Base-by-base conservation (phyloP, 441 rosid genomes). In the Bocquillonia castaneifolia region DNA sequence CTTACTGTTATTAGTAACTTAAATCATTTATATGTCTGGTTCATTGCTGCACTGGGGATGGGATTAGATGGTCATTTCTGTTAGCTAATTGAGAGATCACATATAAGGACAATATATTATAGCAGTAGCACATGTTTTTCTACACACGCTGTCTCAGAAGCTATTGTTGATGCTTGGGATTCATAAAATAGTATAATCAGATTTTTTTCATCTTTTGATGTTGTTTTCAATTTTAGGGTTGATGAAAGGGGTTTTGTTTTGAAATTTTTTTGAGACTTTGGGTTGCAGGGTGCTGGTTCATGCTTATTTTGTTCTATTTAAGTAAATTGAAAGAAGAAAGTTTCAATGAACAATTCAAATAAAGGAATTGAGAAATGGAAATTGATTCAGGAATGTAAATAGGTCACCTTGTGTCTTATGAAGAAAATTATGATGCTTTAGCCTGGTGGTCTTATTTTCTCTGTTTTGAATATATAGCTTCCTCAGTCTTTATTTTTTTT, bases 401-500 rank as follows among this genome's bases (percentile, higher is more conserved):
- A n/a, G 42, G 28, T 36, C 54, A 42, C 42, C 70, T 55, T 15
- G 1, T 22, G 1, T 48, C 22, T 7, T 62, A 23, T 22, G 10
- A 15, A 31, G 40, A 23, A 8, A 31, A 32, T n/a, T 44, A 12
- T 20, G 63, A 44, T 44, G 56, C 52, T 13, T 67, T 56, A 39
- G 8, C 17, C 34, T 59, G 14, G 45, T 63, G 40, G 18, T 51
- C 3, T 29, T 59, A 18, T 31, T 1, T 48, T 2, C 8, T 10
- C 29, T 48, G 0, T 48, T 10, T 17, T 39, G 1, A 29, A 54
- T 22, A 64, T 44, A 25, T 20, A 13, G 18, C 4, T 2, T 39
- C 6, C 22, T 25, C 45, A 2, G 60, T 72, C 70, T 40, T 15
- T 9, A 18, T 37, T 52, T 78, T 52, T 76, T 45, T 66, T 64